phyloP scores from a whole-genome alignment of 306 rosid genomes.

The Ormosia semicastrata region DNA sequence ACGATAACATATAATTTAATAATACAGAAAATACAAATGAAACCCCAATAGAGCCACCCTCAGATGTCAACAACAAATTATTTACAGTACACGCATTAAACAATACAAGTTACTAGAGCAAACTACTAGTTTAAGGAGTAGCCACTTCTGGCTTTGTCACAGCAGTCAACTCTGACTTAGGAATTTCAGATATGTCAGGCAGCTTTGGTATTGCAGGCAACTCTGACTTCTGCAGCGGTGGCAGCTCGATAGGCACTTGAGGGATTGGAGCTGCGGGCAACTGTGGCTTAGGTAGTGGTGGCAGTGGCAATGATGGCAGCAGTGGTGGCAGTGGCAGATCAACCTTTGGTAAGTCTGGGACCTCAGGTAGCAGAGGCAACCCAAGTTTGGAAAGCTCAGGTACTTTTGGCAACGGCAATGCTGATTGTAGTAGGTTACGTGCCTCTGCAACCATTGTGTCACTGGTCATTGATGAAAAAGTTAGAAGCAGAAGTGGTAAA shows the following conservation, averaged over 20 bases:
- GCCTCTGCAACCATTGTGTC: slow-evolving; percentile 35
- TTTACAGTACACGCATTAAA: not conserved
- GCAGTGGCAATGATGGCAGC: not conserved
- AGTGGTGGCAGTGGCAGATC: not conserved
- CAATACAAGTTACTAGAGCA: not conserved
- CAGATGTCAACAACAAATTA: not conserved
- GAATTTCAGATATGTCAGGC: not conserved
- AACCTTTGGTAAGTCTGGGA: slow-evolving; percentile 15
- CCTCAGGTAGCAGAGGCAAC: slow-evolving; percentile 23
- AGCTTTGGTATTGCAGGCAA: not conserved
- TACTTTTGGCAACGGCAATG: not conserved
- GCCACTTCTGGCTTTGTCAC: slow-evolving; percentile 13
- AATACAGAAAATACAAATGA: slow-evolving; percentile 12
- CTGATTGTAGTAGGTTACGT: slow-evolving; percentile 29
- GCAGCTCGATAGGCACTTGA: not conserved
- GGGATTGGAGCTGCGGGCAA: not conserved
- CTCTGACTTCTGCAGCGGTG: not conserved
- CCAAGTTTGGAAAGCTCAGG: slow-evolving; percentile 21
- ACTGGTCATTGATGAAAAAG: slow-evolving; percentile 26
- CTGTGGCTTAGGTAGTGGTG: not conserved
- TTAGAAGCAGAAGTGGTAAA: slow-evolving; percentile 30
- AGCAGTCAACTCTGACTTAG: slow-evolving; percentile 6
- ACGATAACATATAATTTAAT: slow-evolving; percentile 12
- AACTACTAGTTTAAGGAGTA: not conserved
- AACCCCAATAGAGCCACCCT: slow-evolving; percentile 1